Evolutionary conservation across 257 asterid species (phyloP).

Genomic region (Henckelia pumila): DNA sequence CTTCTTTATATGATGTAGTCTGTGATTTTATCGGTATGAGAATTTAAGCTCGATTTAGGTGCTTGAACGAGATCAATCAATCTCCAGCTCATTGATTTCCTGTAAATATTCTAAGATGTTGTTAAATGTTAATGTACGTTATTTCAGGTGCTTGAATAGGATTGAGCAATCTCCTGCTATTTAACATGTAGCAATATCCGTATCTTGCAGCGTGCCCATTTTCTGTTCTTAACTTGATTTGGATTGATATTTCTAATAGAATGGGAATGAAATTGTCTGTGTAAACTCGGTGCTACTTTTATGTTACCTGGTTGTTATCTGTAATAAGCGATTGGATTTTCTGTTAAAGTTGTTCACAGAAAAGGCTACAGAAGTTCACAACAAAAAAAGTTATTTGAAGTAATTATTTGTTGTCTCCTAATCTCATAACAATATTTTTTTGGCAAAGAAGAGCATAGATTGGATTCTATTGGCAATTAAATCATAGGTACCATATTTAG

Average conservation of each 20-base stretch:
- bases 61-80: background rate
- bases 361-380: background rate
- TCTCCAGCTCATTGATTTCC: background rate
- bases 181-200: background rate
- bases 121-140: too few relatives aligned
- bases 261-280: background rate
- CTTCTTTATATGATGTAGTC: background rate
- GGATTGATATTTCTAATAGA: conserved; percentile 8
- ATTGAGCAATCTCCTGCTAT: conserved; percentile 3
- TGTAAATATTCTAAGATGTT: too few relatives aligned
- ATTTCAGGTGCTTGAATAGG: conserved; percentile 14
- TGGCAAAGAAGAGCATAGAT: background rate
- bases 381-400: background rate
- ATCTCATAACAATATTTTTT: too few relatives aligned
- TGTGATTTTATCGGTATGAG: background rate
- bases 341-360: background rate
- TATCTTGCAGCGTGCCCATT: background rate
- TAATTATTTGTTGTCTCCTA: background rate
- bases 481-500: too few relatives aligned
- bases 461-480: background rate
- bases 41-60: background rate
- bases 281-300: background rate
- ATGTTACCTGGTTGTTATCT: background rate
- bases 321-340: background rate
- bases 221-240: background rate